Evolutionary conservation across 169 alveolate genomes (phyloP).

Genomic region (Plasmodium gaboni): DNA sequence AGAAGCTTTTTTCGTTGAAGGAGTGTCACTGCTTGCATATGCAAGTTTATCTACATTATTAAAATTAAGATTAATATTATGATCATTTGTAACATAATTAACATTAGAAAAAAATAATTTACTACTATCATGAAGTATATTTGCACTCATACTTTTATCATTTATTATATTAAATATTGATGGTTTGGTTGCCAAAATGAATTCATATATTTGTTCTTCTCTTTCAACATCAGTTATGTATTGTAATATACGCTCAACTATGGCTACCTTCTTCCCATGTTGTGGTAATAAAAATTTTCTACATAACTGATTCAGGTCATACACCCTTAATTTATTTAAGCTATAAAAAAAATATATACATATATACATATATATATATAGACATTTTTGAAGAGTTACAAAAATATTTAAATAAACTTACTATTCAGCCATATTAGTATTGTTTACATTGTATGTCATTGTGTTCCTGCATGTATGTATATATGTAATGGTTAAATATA

Average conservation of each 20-base stretch:
- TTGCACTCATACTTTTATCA: constrained; percentile 25
- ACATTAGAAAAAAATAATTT: constrained; percentile 13
- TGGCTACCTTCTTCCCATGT: constrained; percentile 68
- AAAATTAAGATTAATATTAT: constrained; percentile 7
- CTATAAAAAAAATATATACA: constrained; percentile 13
- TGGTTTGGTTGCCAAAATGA: constrained; percentile 50
- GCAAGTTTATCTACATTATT: constrained; percentile 17
- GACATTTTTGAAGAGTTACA: neutral
- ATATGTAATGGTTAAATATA: neutral
- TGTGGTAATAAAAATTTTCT: constrained; percentile 64
- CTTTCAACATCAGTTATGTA: constrained; percentile 65
- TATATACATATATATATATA: neutral
- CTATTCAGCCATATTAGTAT: constrained; percentile 66
- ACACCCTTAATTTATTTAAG: constrained; percentile 71
- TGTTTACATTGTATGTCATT: constrained; percentile 71
- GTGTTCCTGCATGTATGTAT: constrained; percentile 12
- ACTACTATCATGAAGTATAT: constrained; percentile 13
- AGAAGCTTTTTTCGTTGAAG: constrained; percentile 15
- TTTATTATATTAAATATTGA: constrained; percentile 49
- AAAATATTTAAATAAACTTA: constrained; percentile 12
- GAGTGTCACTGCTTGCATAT: constrained; percentile 15
- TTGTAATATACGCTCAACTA: constrained; percentile 70
- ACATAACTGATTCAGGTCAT: constrained; percentile 72
- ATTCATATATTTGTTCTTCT: constrained; percentile 72
- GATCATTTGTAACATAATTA: neutral